Evolutionary conservation across 805 yeast genomes (phyloP).

Genomic region (Saturnispora sekii): DNA sequence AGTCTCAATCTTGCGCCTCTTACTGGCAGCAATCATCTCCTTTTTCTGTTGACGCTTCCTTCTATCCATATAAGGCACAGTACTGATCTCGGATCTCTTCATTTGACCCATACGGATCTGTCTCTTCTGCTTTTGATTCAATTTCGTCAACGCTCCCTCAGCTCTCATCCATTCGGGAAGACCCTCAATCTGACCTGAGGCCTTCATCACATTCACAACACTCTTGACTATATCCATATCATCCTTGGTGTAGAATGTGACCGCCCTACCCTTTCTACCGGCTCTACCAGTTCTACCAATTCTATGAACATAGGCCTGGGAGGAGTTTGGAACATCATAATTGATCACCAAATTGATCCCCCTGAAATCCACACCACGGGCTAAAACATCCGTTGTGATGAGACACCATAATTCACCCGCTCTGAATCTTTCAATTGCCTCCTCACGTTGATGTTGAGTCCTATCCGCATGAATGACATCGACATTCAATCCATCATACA

Average conservation of each 20-base stretch:
- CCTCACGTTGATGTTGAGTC: slow-evolving; percentile 79
- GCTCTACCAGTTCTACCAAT: slow-evolving; percentile 99
- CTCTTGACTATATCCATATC: slow-evolving; percentile 70
- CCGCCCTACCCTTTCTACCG: slow-evolving; percentile 76
- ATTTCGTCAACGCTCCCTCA: slow-evolving; percentile 46
- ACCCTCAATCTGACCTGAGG: slow-evolving; percentile 61
- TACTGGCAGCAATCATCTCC: slow-evolving; percentile 72
- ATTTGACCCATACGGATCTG: slow-evolving; percentile 45
- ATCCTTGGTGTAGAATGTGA: slow-evolving; percentile 88
- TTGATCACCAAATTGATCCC: slow-evolving; percentile 92
- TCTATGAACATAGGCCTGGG: slow-evolving; percentile 94
- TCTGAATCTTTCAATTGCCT: slow-evolving; percentile 73
- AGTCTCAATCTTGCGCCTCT: slow-evolving; percentile 38
- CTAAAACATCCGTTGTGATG: slow-evolving; percentile 90
- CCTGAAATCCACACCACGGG: slow-evolving; percentile 95
- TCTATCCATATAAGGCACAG: slow-evolving; percentile 65
- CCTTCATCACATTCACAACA: slow-evolving; percentile 89
- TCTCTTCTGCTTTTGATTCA: slow-evolving; percentile 54
- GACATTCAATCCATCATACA: slow-evolving; percentile 86
- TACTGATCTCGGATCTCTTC: slow-evolving; percentile 68
- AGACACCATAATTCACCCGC: slow-evolving; percentile 92
- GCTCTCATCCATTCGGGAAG: slow-evolving; percentile 73
- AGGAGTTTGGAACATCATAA: slow-evolving; percentile 90
- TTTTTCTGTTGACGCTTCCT: slow-evolving; percentile 51
- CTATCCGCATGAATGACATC: slow-evolving; percentile 96